A percentile compares a stretch with the other conserved stretches of the same genome.
Evolutionary conservation across 148 eudicot genomes (phyloP).

Genomic region (Camellia sinensis): DNA sequence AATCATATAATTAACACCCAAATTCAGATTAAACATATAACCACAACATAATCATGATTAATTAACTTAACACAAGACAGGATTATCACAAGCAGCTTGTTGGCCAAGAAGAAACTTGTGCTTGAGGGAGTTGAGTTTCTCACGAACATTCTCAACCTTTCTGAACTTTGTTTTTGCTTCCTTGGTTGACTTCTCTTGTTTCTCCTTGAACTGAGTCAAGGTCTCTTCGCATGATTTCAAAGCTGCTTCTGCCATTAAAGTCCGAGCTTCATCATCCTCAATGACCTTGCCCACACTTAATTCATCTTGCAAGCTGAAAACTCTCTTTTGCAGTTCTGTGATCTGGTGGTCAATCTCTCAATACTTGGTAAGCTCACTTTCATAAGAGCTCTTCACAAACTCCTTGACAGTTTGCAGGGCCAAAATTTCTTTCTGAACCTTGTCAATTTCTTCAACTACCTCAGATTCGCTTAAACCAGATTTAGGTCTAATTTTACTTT

Average conservation of each 20-base stretch:
- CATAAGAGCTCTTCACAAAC: constrained; percentile 81
- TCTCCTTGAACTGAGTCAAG: constrained; percentile 61
- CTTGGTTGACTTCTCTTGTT: constrained; percentile 49
- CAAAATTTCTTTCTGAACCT: constrained; percentile 73
- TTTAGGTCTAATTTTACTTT: constrained; percentile 46
- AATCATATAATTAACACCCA: no score
- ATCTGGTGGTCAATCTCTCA: constrained; percentile 69
- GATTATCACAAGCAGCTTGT: not conserved
- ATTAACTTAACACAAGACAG: no score
- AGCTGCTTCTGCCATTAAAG: constrained; percentile 80
- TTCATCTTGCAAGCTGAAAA: constrained; percentile 75
- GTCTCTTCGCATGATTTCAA: constrained; percentile 71
- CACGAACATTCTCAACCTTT: constrained; percentile 55
- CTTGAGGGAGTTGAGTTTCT: constrained; percentile 50
- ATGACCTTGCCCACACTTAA: constrained; percentile 56
- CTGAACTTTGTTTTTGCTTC: constrained; percentile 53
- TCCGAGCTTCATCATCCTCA: constrained; percentile 83
- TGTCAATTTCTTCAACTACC: constrained; percentile 79
- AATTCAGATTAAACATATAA: no score
- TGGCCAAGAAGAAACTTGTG: constrained; percentile 30
- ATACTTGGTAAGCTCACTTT: constrained; percentile 67
- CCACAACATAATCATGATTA: no score
- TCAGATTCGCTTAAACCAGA: constrained; percentile 66
- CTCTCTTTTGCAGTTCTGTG: constrained; percentile 58
- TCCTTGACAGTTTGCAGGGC: constrained; percentile 83